Base-by-base conservation (phyloP, 192 early-diverging fungal species). In the Coemansia erecta region DNA sequence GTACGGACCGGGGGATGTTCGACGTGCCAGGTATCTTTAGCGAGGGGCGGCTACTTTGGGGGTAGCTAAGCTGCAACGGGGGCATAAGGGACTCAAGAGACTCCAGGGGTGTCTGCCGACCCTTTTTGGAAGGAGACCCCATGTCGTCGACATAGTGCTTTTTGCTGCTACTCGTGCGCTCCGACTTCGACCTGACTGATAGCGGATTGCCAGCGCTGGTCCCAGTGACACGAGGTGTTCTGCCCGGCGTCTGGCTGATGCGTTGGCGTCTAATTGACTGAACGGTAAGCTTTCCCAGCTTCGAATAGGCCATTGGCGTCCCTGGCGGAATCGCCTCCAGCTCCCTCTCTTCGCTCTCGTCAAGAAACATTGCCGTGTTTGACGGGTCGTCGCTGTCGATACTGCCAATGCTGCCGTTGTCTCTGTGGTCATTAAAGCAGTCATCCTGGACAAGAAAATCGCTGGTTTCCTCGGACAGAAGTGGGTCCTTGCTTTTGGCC, bases 331-430 rank as follows among this genome's bases (percentile, higher is more conserved):
- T 54, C 12, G 43, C 35, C 10, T 49, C 24, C 19, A 78, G 70
- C 60, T 78, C 75, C 4, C 56, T 60, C 44, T 78, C 75, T 15
- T 78, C 75, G 51, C 52, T 65, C 19, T 78, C 75, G 35, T 72
- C 75, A 9, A 78, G 53, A 41, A 67, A 69, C 75, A 78, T 78
- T 9, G 75, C 75, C 10, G 70, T 78, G 60, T 78, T 78, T 42
- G 69, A 67, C 15, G 75, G 75, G 66, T 78, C 75, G 42, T 65
- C 63, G 50, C 63, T 65, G 11, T 65, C 63, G 15, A 33, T 45
- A 5, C 39, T 35, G 13, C 0, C 48, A 15, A 14, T 40, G 33
- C 21, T 35, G 44, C 19, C 46, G 1, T 21, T 42, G n/a, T 77
- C 64, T 53, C 64, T 60, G 48, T 70, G 56, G 33, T 41, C 12